phyloP scores from a whole-genome alignment of 352 stramenopile genomes.

The Phytophthora idaei region DNA sequence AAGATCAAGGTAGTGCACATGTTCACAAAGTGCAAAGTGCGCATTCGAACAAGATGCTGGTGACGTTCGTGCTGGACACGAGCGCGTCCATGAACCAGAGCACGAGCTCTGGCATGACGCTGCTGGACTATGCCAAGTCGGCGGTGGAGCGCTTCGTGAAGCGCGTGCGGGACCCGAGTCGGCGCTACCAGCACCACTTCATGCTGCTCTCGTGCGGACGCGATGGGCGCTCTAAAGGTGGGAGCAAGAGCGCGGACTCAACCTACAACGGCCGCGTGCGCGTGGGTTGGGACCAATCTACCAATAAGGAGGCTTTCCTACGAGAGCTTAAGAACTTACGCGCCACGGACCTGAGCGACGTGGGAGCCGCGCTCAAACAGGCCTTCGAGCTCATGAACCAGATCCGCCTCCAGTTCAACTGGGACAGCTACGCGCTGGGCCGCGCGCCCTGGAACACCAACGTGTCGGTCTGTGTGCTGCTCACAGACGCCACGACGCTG shows the following conservation, averaged over 20 bases:
- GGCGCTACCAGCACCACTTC: constrained; percentile 89
- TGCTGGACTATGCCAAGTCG: constrained; percentile 90
- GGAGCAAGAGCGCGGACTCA: constrained; percentile 9
- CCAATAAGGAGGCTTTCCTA: constrained; percentile 85
- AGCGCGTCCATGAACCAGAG: constrained; percentile 92
- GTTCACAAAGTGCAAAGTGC: neutral
- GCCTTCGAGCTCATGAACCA: constrained; percentile 91
- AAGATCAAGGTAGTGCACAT: neutral
- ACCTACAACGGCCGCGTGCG: constrained; percentile 73
- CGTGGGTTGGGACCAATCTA: constrained; percentile 87
- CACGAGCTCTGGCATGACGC: constrained; percentile 87
- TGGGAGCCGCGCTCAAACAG: constrained; percentile 73
- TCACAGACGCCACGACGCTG: constrained; percentile 82
- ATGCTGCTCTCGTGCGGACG: constrained; percentile 84
- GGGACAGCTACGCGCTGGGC: constrained; percentile 86
- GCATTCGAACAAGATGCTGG: constrained; percentile 59
- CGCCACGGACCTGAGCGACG: constrained; percentile 79
- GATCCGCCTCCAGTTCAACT: constrained; percentile 88
- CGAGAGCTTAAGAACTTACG: constrained; percentile 85
- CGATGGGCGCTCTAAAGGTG: constrained; percentile 35
- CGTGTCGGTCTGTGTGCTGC: constrained; percentile 76
- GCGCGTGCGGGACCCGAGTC: constrained; percentile 78
- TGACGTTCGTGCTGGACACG: constrained; percentile 92
- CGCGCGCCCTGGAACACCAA: constrained; percentile 86
- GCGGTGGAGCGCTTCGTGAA: constrained; percentile 90